Base-by-base conservation (phyloP, 306 rosid genomes). In the Rosa lucieae region DNA sequence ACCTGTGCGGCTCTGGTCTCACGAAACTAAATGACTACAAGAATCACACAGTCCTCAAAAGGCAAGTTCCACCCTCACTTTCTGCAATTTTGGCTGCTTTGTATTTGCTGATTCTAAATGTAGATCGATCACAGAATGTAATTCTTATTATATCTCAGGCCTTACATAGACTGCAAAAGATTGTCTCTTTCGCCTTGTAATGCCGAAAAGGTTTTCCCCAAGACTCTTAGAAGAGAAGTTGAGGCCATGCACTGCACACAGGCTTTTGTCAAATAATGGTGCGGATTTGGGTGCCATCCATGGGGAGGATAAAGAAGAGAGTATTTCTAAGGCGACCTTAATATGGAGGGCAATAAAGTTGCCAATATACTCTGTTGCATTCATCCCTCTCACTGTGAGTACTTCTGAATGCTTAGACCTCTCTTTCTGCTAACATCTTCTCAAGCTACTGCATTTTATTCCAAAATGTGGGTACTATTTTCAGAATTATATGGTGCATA, bases 321-420 rank as follows among this genome's bases (percentile, higher is more conserved):
- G 62, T 43, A 70, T 94, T 81, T 77, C 92, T 13, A 89, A 55
- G 84, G 84, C 69, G 63, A 84, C 85, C 39, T 83, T 92, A 86
- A 85, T 89, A 79, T 92, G 98, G 98, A 94, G 98, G 77, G 98
- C 97, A 12, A 47, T 86, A 29, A 94, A 94, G 82, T 79, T 94
- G 75, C 97, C 98, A 17, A 92, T 94, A 40, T 94, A 92, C 87
- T 91, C 93, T 39, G 98, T 94, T 82, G 97, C 97, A 15, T 80
- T 91, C 21, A 82, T 94, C 82, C 98, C 98, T 84, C 91, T 94
- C 82, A 89, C 96, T 42, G 98, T 94, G 66, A 83, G 97, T 76
- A n/a, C 42, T 72, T 63, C 23, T 12, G 18, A 46, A 5, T 51
- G 37, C 29, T 26, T 52, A 18, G 3, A 49, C 14, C 49, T n/a